Percentiles rank a stretch among this genome's conserved stretches.
Evolutionary conservation across 768 basidiomycete species (phyloP).

Genomic region (Coprinellus micaceus): DNA sequence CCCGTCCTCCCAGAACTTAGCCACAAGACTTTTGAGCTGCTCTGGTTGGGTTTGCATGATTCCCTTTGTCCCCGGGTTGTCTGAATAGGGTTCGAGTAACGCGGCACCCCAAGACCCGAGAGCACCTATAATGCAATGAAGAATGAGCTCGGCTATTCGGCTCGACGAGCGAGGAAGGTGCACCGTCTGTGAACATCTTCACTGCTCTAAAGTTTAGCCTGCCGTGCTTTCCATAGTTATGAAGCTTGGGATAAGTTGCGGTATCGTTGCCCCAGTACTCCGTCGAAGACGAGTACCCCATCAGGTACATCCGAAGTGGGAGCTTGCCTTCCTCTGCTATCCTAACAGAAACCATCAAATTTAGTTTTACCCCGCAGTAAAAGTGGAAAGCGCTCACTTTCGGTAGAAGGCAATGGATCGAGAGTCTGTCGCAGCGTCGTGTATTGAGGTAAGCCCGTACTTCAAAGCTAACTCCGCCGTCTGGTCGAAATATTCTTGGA

Average conservation of each 20-base stretch:
- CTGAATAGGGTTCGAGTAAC: conserved; percentile 66
- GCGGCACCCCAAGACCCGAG: conserved; percentile 93
- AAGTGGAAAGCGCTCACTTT: neutral
- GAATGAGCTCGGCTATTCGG: too few species aligned
- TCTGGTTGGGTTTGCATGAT: conserved; percentile 62
- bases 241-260: neutral
- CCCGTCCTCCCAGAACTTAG: conserved; percentile 63
- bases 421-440: conserved; percentile 66
- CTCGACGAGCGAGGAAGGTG: conserved; percentile 5
- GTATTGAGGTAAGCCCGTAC: conserved; percentile 80
- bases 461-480: conserved; percentile 68
- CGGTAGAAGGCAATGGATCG: conserved; percentile 53
- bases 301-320: conserved; percentile 1
- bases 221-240: neutral
- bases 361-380: neutral
- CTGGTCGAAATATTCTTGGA: conserved; percentile 53
- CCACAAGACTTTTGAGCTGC: conserved; percentile 50
- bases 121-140: too few species aligned
- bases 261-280: conserved; percentile 60
- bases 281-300: neutral
- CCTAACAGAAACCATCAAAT: neutral
- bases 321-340: neutral
- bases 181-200: conserved; percentile 78
- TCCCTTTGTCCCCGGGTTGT: conserved; percentile 69
- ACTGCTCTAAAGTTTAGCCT: conserved; percentile 56